phyloP scores from a whole-genome alignment of 345 rosid species.

The Salix dunnii region DNA sequence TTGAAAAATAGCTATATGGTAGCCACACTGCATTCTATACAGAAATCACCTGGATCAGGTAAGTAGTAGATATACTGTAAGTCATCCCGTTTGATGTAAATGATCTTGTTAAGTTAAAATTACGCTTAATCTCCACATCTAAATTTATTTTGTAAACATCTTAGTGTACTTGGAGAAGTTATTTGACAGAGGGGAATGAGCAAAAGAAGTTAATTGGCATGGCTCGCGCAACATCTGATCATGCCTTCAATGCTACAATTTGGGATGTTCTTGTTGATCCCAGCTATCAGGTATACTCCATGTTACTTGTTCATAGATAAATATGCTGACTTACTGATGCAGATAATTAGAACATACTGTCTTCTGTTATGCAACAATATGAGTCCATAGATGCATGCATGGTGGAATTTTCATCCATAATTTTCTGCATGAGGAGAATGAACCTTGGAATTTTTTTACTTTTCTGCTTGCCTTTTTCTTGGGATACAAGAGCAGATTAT shows the following conservation, averaged over 20 bases:
- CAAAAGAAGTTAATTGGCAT: slow-evolving; percentile 78
- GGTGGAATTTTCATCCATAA: neutral
- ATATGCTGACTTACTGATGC: neutral
- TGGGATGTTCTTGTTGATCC: slow-evolving; percentile 99
- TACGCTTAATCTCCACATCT: slow-evolving; percentile 21
- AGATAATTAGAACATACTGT: neutral
- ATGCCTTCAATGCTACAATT: slow-evolving; percentile 94
- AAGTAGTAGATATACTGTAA: slow-evolving; percentile 16
- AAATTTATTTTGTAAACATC: slow-evolving; percentile 65
- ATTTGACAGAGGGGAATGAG: slow-evolving; percentile 79
- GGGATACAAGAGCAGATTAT: too few relatives aligned
- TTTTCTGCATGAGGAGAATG: neutral
- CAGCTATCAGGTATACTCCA: slow-evolving; percentile 63
- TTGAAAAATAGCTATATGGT: slow-evolving; percentile 95
- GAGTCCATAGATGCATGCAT: neutral
- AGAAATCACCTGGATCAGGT: slow-evolving; percentile 64
- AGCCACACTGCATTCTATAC: slow-evolving; percentile 72
- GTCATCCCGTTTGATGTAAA: slow-evolving; percentile 2
- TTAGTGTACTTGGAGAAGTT: slow-evolving; percentile 93
- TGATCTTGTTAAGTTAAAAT: slow-evolving; percentile 13
- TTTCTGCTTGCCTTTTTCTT: neutral
- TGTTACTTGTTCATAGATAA: neutral
- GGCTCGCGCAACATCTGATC: slow-evolving; percentile 99
- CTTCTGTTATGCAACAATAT: neutral
- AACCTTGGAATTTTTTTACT: neutral